phyloP scores from a whole-genome alignment of 1,284 basidiomycete genomes.

The Flammula alnicola region DNA sequence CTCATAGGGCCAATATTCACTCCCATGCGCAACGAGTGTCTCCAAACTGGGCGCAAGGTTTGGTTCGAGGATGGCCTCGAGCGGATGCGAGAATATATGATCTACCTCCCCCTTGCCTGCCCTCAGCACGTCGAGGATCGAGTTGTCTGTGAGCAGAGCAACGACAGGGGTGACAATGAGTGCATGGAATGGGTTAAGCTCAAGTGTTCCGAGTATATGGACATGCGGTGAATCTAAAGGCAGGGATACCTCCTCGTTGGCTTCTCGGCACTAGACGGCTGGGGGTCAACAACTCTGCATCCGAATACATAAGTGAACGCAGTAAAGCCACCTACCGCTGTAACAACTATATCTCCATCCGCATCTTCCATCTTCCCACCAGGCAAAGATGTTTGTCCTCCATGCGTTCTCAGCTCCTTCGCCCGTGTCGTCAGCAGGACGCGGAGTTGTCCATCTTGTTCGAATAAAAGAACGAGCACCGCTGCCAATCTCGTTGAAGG shows the following conservation, averaged over 20 bases:
- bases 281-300: background rate
- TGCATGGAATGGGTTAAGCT: constrained; percentile 65
- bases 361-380: constrained; percentile 78
- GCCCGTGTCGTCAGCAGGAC: constrained; percentile 84
- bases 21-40: constrained; percentile 54
- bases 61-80: constrained; percentile 70
- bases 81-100: constrained; percentile 75
- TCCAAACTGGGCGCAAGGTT: constrained; percentile 43
- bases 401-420: constrained; percentile 73
- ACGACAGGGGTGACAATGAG: constrained; percentile 73
- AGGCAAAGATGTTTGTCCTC: constrained; percentile 81
- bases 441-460: constrained; percentile 63
- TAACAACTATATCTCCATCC: constrained; percentile 63
- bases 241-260: constrained; percentile 71
- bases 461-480: constrained; percentile 77
- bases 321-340: constrained; percentile 57
- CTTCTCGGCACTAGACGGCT: constrained; percentile 21
- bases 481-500: constrained; percentile 55
- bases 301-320: background rate
- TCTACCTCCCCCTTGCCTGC: constrained; percentile 74
- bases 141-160: constrained; percentile 60
- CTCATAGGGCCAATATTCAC: constrained; percentile 75
- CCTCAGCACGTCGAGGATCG: constrained; percentile 52
- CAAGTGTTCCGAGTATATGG: constrained; percentile 64
- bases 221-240: constrained; percentile 59